A percentile compares a stretch with the other conserved stretches of the same genome.
phyloP scores from a whole-genome alignment of 2,329 filamentous ascomycete genomes.

The Pyricularia grisea region DNA sequence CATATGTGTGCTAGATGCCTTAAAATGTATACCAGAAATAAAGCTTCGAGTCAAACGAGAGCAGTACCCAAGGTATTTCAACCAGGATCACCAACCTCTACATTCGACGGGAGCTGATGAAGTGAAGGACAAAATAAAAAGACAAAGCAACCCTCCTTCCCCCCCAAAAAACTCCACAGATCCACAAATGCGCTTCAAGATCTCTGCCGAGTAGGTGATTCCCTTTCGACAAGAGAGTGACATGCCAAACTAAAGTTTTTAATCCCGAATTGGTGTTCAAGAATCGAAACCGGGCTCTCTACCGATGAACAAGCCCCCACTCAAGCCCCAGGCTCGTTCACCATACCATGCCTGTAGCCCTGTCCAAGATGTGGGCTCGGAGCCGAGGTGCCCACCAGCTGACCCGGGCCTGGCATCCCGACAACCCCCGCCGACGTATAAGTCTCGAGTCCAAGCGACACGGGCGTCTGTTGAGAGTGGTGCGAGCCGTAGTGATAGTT shows the following conservation, averaged over 20 bases:
- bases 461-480: not conserved
- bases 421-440: not conserved
- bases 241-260: not conserved
- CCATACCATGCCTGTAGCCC: not conserved
- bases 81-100: not conserved
- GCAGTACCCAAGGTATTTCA: not conserved
- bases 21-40: not conserved
- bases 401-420: not conserved
- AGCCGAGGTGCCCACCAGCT: not conserved
- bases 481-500: not conserved
- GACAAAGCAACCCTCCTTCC: not conserved
- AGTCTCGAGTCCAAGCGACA: not conserved
- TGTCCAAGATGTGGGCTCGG: not conserved
- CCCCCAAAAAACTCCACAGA: not conserved
- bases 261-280: not conserved
- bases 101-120: not conserved
- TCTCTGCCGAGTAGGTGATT: not conserved
- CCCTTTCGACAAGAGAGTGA: not conserved
- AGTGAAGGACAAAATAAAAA: not conserved
- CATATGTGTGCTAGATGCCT: not conserved
- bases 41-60: not conserved
- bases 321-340: not conserved
- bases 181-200: not conserved
- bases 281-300: not conserved
- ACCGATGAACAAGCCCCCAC: not conserved